These are phyloP conservation scores for Globisporangium carolinianum DNA, from an alignment of 352 stramenopile genomes.

Conservation along the genomic window DNA sequence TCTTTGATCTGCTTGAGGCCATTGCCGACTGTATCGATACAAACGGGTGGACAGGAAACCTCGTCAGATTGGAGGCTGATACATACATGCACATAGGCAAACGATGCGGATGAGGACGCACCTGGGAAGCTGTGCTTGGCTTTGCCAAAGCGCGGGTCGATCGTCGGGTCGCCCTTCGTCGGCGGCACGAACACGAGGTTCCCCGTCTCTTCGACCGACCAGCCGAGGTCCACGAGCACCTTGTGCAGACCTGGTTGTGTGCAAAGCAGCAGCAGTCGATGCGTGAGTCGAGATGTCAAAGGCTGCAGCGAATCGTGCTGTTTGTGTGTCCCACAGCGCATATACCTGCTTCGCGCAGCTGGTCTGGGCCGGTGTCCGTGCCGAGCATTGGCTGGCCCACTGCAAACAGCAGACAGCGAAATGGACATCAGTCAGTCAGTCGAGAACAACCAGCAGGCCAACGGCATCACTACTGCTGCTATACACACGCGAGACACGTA, in stretches of 20 bases:
- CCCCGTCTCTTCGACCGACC: conserved; percentile 81
- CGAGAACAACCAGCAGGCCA: neutral
- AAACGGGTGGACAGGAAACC: neutral
- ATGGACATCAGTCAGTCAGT: neutral
- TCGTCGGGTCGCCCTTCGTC: conserved; percentile 34
- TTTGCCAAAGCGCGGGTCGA: conserved; percentile 62
- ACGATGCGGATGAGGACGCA: conserved; percentile 7
- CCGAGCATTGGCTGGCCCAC: conserved; percentile 77
- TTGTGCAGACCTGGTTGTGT: conserved; percentile 52
- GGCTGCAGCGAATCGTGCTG: neutral
- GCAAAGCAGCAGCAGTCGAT: conserved; percentile 1
- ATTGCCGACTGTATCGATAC: conserved; percentile 62
- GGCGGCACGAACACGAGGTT: conserved; percentile 69
- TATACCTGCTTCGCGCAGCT: conserved; percentile 44
- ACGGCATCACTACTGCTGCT: too few relatives aligned
- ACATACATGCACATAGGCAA: too few relatives aligned
- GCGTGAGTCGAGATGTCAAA: conserved; percentile 4
- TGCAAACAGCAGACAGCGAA: conserved; percentile 13
- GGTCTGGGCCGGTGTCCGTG: conserved; percentile 69
- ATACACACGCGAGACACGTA: conserved; percentile 16
- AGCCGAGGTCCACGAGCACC: conserved; percentile 68
- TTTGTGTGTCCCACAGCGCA: too few relatives aligned
- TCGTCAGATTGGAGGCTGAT: neutral
- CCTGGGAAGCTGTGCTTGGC: conserved; percentile 76
- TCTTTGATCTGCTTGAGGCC: conserved; percentile 73